Evolutionary conservation across 2,329 filamentous ascomycete species (phyloP).

Genomic region (Gliomastix tumulicola): DNA sequence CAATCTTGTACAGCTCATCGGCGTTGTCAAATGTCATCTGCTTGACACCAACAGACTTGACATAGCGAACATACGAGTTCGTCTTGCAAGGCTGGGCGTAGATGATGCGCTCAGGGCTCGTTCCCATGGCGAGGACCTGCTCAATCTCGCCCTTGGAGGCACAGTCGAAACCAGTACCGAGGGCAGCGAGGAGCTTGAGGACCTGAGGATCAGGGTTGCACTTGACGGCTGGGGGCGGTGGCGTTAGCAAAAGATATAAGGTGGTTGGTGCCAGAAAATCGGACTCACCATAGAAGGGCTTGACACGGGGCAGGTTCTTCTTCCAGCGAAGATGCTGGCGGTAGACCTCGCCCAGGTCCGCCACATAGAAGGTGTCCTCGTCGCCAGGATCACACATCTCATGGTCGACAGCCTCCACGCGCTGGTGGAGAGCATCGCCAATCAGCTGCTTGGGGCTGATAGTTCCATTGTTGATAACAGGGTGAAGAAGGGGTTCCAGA

Average conservation of each 20-base stretch:
- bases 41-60: slow-evolving; percentile 75
- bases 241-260: no score
- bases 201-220: slow-evolving; percentile 94
- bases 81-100: slow-evolving; percentile 99
- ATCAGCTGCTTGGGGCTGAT: slow-evolving; percentile 70
- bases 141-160: slow-evolving; percentile 98
- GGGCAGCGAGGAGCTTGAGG: slow-evolving; percentile 74
- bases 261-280: no score
- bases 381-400: slow-evolving; percentile 86
- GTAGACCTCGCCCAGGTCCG: slow-evolving; percentile 96
- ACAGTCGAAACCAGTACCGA: slow-evolving; percentile 96
- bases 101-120: slow-evolving; percentile 87
- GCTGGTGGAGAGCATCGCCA: slow-evolving; percentile 77
- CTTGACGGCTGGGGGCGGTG: slow-evolving; percentile 72
- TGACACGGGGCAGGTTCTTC: slow-evolving; percentile 83
- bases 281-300: slow-evolving; percentile 84
- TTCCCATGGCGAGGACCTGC: slow-evolving; percentile 74
- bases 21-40: slow-evolving; percentile 99
- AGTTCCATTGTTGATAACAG: slow-evolving; percentile 27
- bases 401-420: slow-evolving; percentile 76
- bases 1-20: slow-evolving; percentile 97
- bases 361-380: slow-evolving; percentile 97
- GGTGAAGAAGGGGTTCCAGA: slow-evolving; percentile 26
- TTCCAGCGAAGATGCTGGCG: slow-evolving; percentile 99
- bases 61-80: slow-evolving; percentile 92